Conservation (phyloP, 768 basidiomycete genomes). For the Dioszegia crocea region DNA sequence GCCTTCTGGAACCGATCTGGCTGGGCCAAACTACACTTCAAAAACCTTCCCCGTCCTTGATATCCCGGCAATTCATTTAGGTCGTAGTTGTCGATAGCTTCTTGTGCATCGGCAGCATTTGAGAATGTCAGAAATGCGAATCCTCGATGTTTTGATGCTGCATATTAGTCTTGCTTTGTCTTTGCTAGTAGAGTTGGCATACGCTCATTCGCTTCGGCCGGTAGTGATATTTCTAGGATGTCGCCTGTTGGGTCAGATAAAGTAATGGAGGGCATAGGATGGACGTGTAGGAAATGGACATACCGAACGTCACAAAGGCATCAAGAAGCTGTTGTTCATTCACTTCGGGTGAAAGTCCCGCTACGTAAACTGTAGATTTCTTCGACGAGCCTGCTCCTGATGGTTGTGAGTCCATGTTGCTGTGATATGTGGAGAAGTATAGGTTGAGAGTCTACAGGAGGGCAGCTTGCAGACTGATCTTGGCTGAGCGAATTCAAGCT, state of each 20-base stretch:
- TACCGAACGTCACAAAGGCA: conserved; percentile 82
- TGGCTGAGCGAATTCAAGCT: no score
- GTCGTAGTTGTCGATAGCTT: conserved; percentile 99
- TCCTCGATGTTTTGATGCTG: conserved; percentile 58
- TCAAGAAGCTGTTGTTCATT: conserved; percentile 73
- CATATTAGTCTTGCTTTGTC: not conserved
- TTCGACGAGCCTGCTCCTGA: conserved; percentile 25
- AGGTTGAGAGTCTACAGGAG: no score
- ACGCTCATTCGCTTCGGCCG: conserved; percentile 69
- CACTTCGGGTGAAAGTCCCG: conserved; percentile 76
- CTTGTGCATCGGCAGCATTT: conserved; percentile 76
- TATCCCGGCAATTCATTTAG: conserved; percentile 75
- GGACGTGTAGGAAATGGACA: conserved; percentile 27
- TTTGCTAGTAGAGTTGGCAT: conserved; percentile 47
- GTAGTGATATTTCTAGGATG: conserved; percentile 85
- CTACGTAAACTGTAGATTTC: conserved; percentile 52
- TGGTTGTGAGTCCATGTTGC: conserved; percentile 7
- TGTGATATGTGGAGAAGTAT: not conserved
- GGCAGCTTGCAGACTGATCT: no score
- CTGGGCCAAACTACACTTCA: conserved; percentile 65
- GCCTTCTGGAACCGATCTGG: conserved; percentile 68
- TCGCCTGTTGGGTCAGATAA: conserved; percentile 62
- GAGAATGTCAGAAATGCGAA: conserved; percentile 89
- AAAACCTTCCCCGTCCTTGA: conserved; percentile 63
- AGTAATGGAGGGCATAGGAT: not conserved